Base-by-base conservation (phyloP, 306 rosid species). In the Trifolium pratense region DNA sequence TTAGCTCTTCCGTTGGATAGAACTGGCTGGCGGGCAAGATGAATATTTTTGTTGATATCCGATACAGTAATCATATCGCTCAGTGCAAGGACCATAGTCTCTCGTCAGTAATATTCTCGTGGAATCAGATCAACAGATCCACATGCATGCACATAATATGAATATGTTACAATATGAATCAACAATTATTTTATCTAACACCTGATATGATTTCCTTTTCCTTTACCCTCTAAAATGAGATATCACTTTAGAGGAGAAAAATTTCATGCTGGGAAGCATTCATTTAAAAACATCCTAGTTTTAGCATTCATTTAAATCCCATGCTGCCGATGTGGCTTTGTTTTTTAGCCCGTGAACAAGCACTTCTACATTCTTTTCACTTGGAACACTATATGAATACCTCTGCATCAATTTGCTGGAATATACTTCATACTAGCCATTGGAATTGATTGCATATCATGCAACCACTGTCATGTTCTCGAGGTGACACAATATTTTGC, bases 381-480 rank as follows among this genome's bases (percentile, higher is more conserved):
- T 69, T 31, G 55, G 53, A 61, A 31, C 21, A 39, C 13, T 52
- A 53, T 55, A 18, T 42, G 21, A 51, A 26, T 39, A 12, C 5
- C 39, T 49, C 17, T 46, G 66, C 69, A 14, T 21, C 45, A 53
- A 2, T 32, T 48, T 14, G 6, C 65, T 48, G 26, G 65, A 75
- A 62, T 64, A 45, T 63, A 29, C 26, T 45, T 48, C 14, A n/a
- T 23, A 20, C 68, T 57, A 23, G 25, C 68, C 29, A 66, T 55
- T 77, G 68, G 14, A 74, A 45, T 67, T 77, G 53, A 15, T 48
- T 11, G 48, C 59, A 69, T 52, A 61, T 43, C 43, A 11, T 70
- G 75, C 69, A 64, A 74, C 12, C 16, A 18, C 39, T 34, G 46
- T 48, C 69, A 56, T 79, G 62, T 70, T 40, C 81, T 34, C 46